These are phyloP conservation scores for Priceomyces carsonii DNA, from an alignment of 805 yeast genomes.

Conservation along the genomic window DNA sequence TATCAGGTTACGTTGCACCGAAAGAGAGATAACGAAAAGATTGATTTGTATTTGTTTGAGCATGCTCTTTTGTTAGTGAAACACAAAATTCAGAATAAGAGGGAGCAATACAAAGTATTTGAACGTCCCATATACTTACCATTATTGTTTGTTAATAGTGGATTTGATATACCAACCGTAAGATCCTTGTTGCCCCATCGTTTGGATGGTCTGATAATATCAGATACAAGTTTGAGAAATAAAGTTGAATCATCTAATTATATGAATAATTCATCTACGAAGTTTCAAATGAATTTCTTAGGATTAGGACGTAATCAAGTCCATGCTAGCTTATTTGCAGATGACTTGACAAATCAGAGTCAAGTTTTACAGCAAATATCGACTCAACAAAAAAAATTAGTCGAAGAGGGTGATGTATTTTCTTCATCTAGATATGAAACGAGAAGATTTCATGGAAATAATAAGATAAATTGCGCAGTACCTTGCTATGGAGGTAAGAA, in stretches of 20 bases:
- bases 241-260: slow-evolving; percentile 27
- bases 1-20: slow-evolving; percentile 72
- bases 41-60: slow-evolving; percentile 85
- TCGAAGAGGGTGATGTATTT: slow-evolving; percentile 75
- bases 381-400: slow-evolving; percentile 73
- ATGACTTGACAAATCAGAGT: slow-evolving; percentile 63
- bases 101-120: slow-evolving; percentile 89
- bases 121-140: slow-evolving; percentile 87
- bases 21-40: slow-evolving; percentile 74
- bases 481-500: slow-evolving; percentile 95
- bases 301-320: slow-evolving; percentile 57
- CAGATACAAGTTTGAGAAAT: slow-evolving; percentile 33
- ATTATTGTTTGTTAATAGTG: slow-evolving; percentile 68
- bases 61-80: slow-evolving; percentile 84
- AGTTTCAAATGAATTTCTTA: slow-evolving; percentile 51
- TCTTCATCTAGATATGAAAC: slow-evolving; percentile 75
- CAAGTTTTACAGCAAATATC: slow-evolving; percentile 78
- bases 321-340: slow-evolving; percentile 53
- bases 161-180: slow-evolving; percentile 75
- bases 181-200: slow-evolving; percentile 39
- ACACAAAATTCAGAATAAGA: slow-evolving; percentile 80
- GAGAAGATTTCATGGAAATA: slow-evolving; percentile 68
- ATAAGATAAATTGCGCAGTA: slow-evolving; percentile 86
- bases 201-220: slow-evolving; percentile 34
- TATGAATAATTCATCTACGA: slow-evolving; percentile 28